Conservation (phyloP, 2,329 filamentous ascomycete genomes). For the Hortaea sp. region DNA sequence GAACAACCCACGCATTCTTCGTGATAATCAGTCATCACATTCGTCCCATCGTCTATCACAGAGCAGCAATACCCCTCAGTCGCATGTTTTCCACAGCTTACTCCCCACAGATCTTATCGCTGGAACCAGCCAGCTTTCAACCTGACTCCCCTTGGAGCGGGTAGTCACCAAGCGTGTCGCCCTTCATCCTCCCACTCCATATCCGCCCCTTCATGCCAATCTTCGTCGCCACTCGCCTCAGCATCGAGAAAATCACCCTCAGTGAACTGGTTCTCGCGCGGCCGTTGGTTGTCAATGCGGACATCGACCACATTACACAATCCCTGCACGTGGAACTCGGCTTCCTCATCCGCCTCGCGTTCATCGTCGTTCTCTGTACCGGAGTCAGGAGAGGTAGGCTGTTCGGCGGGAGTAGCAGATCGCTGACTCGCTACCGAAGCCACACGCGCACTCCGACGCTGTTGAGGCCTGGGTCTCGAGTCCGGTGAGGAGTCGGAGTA, state of each 20-base stretch:
- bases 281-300: conserved; percentile 66
- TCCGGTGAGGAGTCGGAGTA: conserved; percentile 14
- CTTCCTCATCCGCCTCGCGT: conserved; percentile 20
- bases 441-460: conserved; percentile 23
- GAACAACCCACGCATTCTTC: no score
- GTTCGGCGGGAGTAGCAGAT: conserved; percentile 7
- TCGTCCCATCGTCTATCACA: no score
- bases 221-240: conserved; percentile 48
- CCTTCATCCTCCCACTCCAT: conserved; percentile 36
- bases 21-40: no score
- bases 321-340: conserved; percentile 47
- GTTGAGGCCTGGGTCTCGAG: neutral
- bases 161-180: conserved; percentile 28
- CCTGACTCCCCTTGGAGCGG: conserved; percentile 2
- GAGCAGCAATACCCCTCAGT: no score
- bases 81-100: no score
- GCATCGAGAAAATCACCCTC: conserved; percentile 64
- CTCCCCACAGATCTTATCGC: no score
- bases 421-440: conserved; percentile 6
- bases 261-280: conserved; percentile 55
- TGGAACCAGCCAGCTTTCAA: conserved; percentile 3
- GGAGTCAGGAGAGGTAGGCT: conserved; percentile 10
- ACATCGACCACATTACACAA: conserved; percentile 62
- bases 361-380: conserved; percentile 5
- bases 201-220: conserved; percentile 48